phyloP scores from a whole-genome alignment of 202 grass and related monocot species.

The Bolboschoenoplectus hybrid region DNA sequence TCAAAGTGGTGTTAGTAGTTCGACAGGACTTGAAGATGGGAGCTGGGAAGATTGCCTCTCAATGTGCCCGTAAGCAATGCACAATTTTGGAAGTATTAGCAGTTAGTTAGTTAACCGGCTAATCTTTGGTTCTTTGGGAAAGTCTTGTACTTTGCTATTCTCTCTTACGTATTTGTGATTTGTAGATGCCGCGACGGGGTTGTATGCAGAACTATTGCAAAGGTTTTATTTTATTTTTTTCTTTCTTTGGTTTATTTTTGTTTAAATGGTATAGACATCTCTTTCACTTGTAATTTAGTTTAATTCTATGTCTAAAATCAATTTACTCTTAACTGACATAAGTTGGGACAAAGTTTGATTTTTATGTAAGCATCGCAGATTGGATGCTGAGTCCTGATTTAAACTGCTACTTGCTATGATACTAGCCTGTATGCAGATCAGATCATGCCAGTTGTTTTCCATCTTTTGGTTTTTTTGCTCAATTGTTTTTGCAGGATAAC shows the following conservation, averaged over 20 bases:
- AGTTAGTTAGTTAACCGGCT: neutral
- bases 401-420: neutral
- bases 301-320: neutral
- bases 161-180: slow-evolving; percentile 42
- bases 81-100: neutral
- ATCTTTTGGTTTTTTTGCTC: neutral
- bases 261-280: neutral
- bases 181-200: slow-evolving; percentile 89
- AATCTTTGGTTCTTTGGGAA: neutral
- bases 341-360: neutral
- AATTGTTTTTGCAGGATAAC: neutral
- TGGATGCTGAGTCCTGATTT: neutral
- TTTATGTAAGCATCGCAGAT: neutral
- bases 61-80: slow-evolving; percentile 84
- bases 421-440: neutral
- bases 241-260: neutral
- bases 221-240: slow-evolving; percentile 51
- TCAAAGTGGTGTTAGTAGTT: slow-evolving; percentile 96
- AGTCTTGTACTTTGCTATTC: neutral
- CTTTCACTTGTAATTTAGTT: neutral
- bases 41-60: slow-evolving; percentile 87
- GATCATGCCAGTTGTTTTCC: neutral
- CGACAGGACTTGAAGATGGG: slow-evolving; percentile 95
- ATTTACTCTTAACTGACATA: neutral
- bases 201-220: slow-evolving; percentile 74